Base-by-base conservation (phyloP, 305 asterid genomes). In the Fraxinus greggii region DNA sequence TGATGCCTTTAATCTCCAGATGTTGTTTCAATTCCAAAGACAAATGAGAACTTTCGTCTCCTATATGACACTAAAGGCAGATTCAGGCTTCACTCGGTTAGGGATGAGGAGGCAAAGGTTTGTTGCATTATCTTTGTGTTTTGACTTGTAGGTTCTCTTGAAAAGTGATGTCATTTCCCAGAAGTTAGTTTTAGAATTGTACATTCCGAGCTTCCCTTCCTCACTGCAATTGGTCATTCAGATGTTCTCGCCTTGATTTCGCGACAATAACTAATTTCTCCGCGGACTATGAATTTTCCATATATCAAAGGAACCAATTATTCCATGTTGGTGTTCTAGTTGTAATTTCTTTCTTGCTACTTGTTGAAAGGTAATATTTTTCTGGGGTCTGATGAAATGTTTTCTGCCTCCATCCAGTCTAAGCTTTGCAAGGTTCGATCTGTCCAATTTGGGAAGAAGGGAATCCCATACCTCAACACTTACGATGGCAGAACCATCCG, bases 91-190 rank as follows among this genome's bases (percentile, higher is more conserved):
- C 78, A 78, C 19, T 78, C 81, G 23, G 32, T 78, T 17, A 78
- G 81, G 75, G 81, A 78, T 78, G 81, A 59, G 29, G 81, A 78
- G 45, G 81, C 81, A 56, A 78, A 78, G 81, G 81, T 78, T 78
- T 35, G 74, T 59, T 28, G 2, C 31, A 0, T 2, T 51, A 9
- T 32, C 7, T 19, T 26, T 31, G 15, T 63, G 21, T 32, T 13
- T 5, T 8, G 42, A 4, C 23, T 29, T 56, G 26, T 29, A n/a
- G 9, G 0, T 26, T 76, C 19, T 12, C 3, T 29, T n/a, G 40
- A 10, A 26, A 7, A 21, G n/a, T 48, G 7, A 0, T 45, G 40
- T 28, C 1, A 0, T 56, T 56, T 56, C 12, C 4, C 12, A 56
- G 67, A 19, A 56, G 67, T 19, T 56, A 19, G 23, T 56, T 56